These are phyloP conservation scores for Zanthoxylum bungeanum DNA, from an alignment of 345 rosid species.

Conservation along the genomic window DNA sequence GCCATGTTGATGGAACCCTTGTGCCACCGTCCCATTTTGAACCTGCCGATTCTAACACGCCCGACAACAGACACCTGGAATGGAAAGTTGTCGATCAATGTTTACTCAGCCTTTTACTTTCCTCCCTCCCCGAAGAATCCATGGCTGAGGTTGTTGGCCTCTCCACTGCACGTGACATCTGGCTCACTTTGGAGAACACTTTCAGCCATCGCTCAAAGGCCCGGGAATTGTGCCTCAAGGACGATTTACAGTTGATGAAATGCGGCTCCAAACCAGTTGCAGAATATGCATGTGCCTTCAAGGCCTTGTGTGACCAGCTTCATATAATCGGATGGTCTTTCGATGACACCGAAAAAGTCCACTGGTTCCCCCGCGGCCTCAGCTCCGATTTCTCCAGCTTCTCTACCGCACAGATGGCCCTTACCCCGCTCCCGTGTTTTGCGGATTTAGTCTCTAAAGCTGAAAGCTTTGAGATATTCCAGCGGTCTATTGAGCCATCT, in stretches of 20 bases:
- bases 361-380: neutral
- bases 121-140: neutral
- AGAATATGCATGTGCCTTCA: neutral
- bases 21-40: conserved; percentile 11
- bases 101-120: conserved; percentile 2
- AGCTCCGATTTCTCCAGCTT: too few species aligned
- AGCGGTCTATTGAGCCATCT: neutral
- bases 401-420: neutral
- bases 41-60: conserved; percentile 16
- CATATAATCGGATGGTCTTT: neutral
- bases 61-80: conserved; percentile 5
- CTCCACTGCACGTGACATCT: neutral
- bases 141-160: neutral
- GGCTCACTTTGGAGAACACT: neutral
- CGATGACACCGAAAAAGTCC: neutral
- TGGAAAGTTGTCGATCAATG: neutral
- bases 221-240: neutral
- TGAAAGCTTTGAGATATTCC: neutral
- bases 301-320: neutral
- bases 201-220: neutral
- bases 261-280: neutral
- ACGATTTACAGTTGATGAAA: neutral
- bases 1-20: conserved; percentile 8
- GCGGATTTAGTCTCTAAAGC: neutral
- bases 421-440: neutral